Evolutionary conservation across 1,139 yeast genomes (phyloP).

Genomic region (Meyerozyma carpophila): DNA sequence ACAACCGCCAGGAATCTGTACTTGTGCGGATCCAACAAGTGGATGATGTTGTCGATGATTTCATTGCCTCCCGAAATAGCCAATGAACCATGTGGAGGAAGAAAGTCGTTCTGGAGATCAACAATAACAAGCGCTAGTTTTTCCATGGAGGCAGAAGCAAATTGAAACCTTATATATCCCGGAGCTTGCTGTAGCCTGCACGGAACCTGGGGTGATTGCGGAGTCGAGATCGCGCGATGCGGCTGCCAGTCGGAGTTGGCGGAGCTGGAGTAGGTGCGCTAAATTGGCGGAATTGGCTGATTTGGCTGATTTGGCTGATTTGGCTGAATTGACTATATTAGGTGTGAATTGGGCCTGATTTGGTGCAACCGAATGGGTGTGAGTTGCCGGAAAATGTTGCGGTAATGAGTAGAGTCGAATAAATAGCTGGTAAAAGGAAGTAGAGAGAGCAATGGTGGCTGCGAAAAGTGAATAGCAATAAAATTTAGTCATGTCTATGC

Average conservation of each 20-base stretch:
- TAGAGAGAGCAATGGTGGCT: too few species aligned
- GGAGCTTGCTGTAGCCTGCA: not conserved
- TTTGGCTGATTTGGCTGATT: too few species aligned
- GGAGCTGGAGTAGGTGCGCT: too few species aligned
- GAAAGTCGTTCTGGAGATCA: slow-evolving; percentile 82
- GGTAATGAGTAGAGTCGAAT: too few species aligned
- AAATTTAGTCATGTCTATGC: too few species aligned
- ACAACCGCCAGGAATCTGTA: slow-evolving; percentile 58
- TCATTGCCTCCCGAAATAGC: slow-evolving; percentile 67
- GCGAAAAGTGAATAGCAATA: too few species aligned
- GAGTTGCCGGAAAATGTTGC: too few species aligned
- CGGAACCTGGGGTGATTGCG: not conserved
- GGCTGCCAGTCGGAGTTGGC: not conserved
- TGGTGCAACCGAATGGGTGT: too few species aligned
- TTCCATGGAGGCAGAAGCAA: not conserved
- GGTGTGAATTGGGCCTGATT: too few species aligned
- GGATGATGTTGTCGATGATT: slow-evolving; percentile 47
- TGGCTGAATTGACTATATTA: too few species aligned
- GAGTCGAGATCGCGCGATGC: not conserved
- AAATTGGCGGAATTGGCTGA: too few species aligned
- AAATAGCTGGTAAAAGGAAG: too few species aligned
- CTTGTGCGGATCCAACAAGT: slow-evolving; percentile 28
- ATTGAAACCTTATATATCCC: not conserved
- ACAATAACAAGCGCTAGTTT: slow-evolving; percentile 60
- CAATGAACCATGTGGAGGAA: slow-evolving; percentile 71